These are phyloP conservation scores for Pneumocystis carinii DNA, from an alignment of 1,139 yeast species.

Conservation along the genomic window DNA sequence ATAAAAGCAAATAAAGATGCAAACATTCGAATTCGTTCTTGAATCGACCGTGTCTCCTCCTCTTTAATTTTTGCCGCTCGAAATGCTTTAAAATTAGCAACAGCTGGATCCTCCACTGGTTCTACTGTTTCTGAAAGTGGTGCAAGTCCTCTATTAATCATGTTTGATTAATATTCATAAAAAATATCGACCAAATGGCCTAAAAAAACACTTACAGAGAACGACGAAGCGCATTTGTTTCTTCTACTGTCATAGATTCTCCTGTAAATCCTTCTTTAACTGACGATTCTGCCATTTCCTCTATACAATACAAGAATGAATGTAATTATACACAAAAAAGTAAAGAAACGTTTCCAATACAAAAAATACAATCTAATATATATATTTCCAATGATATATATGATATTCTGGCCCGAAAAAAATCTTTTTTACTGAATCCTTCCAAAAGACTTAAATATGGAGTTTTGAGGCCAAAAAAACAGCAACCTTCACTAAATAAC, in stretches of 20 bases:
- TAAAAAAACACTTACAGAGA: neutral
- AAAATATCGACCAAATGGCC: neutral
- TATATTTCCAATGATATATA: no score
- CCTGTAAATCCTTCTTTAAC: neutral
- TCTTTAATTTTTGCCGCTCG: conserved; percentile 16
- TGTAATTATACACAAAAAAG: neutral
- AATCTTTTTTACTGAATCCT: no score
- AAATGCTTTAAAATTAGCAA: conserved; percentile 22
- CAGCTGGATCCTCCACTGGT: conserved; percentile 19
- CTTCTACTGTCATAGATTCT: neutral
- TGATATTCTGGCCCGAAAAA: no score
- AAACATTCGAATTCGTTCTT: neutral
- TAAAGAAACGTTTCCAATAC: neutral
- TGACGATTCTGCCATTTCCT: neutral
- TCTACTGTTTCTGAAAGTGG: neutral
- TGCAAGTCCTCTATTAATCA: neutral
- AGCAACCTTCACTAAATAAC: no score
- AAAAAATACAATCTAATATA: neutral
- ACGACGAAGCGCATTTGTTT: neutral
- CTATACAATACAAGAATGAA: neutral
- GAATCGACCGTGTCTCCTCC: conserved; percentile 8
- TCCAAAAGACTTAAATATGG: no score
- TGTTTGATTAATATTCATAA: neutral
- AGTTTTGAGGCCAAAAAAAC: no score
- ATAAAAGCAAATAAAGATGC: neutral